Conservation (phyloP, 2,329 filamentous ascomycete genomes). For the Camptophora hylomeconis region DNA sequence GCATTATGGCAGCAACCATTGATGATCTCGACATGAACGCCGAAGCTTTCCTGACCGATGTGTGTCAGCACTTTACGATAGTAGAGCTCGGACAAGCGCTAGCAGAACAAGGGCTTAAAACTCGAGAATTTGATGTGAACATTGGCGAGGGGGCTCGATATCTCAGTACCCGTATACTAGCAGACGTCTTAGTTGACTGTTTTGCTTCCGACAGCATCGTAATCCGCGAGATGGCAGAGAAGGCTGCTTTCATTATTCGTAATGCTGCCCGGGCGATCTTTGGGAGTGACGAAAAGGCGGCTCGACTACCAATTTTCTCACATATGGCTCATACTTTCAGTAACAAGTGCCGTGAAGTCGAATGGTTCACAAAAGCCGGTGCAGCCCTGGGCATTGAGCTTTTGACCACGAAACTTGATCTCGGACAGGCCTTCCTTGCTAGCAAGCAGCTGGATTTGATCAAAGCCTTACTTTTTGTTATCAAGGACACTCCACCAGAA, state of each 20-base stretch:
- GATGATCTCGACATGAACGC: slow-evolving; percentile 69
- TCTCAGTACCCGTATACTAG: slow-evolving; percentile 75
- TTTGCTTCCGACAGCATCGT: slow-evolving; percentile 70
- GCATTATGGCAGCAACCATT: slow-evolving; percentile 73
- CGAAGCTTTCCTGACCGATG: slow-evolving; percentile 58
- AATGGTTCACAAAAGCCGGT: slow-evolving; percentile 97
- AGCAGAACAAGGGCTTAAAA: slow-evolving; percentile 62
- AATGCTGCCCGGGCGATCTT: slow-evolving; percentile 67
- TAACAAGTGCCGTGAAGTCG: slow-evolving; percentile 91
- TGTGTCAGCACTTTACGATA: slow-evolving; percentile 82
- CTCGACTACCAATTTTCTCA: slow-evolving; percentile 70
- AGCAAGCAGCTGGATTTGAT: slow-evolving; percentile 78
- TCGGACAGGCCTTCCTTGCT: slow-evolving; percentile 73
- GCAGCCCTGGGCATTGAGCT: slow-evolving; percentile 84
- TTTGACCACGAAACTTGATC: slow-evolving; percentile 68
- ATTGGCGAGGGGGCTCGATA: slow-evolving; percentile 77
- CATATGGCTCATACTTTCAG: slow-evolving; percentile 75
- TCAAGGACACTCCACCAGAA: slow-evolving; percentile 95
- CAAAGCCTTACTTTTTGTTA: slow-evolving; percentile 84
- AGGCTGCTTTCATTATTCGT: slow-evolving; percentile 64
- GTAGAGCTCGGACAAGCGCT: slow-evolving; percentile 81
- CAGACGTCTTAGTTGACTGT: slow-evolving; percentile 80
- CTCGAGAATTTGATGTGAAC: slow-evolving; percentile 68
- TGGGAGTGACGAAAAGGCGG: slow-evolving; percentile 56
- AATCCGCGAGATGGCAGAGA: slow-evolving; percentile 71